Base-by-base conservation (phyloP, 371 early-diverging fungal genomes). In the Dichotomocladium elegans region DNA sequence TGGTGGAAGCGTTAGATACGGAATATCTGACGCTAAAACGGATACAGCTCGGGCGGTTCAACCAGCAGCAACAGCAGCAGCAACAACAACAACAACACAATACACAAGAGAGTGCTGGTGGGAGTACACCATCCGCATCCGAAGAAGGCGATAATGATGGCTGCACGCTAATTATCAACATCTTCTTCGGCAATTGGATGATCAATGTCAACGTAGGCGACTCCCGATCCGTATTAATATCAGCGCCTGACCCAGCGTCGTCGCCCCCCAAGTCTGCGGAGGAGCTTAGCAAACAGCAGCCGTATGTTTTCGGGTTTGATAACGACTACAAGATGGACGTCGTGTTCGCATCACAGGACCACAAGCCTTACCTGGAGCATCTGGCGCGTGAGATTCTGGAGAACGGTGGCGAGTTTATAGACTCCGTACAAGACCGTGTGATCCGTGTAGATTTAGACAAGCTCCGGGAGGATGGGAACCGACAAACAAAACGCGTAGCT, bases 141-240 rank as follows among this genome's bases (percentile, higher is more conserved):
- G 60, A 62, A 46, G 55, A 52, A n/a, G 52, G 64, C 14, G 84
- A 83, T 30, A 90, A 91, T 62, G 93, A 93, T 50, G 93, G 93
- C 0, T 87, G 90, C 56, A 91, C 93, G 0, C 61, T 93, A 17
- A 76, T 89, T 19, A 77, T 87, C 27, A 88, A 87, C 51, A 55
- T 93, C 3, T 75, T 93, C 43, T 72, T 82, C 47, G 80, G 78
- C 43, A 82, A 80, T n/a, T 89, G 86, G 86, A 55, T 90, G 12
- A 79, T 90, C 41, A 88, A 87, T 64, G 62, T 83, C 50, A 93
- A 93, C 54, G 87, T 93, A 3, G 93, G 93, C 17, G 92, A 93
- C 62, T 87, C 89, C 19, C 80, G 93, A n/a, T 81, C 88, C 1
- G 78, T 91, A 21, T 54, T 81, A 28, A 71, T 74, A 34, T 71